phyloP scores from a whole-genome alignment of 495 filamentous ascomycete genomes.

The Penicillium longicatenatum region DNA sequence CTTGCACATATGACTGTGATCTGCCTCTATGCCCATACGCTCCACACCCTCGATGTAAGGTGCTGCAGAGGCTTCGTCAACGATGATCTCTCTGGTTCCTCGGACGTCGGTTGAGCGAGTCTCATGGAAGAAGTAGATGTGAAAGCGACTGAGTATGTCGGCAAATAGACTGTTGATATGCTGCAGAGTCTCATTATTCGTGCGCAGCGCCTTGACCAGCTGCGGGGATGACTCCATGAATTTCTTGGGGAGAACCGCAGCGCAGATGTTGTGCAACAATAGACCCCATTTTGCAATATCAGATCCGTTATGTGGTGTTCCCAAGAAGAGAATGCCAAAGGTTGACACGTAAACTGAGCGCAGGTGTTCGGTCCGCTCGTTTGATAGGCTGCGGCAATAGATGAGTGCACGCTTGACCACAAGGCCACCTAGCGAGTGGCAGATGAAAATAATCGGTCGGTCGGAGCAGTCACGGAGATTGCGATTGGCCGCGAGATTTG shows the following conservation, averaged over 20 bases:
- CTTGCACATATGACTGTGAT: conserved; percentile 88
- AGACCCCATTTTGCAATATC: conserved; percentile 77
- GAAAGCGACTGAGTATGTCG: conserved; percentile 70
- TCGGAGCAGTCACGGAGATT: conserved; percentile 55
- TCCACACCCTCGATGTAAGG: conserved; percentile 74
- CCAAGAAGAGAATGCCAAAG: conserved; percentile 82
- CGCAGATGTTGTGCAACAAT: conserved; percentile 72
- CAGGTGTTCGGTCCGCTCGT: conserved; percentile 68
- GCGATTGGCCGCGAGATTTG: conserved; percentile 58
- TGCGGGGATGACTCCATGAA: conserved; percentile 70
- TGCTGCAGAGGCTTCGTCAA: conserved; percentile 74
- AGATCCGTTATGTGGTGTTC: conserved; percentile 83
- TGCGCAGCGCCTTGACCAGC: conserved; percentile 70
- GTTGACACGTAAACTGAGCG: conserved; percentile 82
- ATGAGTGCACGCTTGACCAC: conserved; percentile 74
- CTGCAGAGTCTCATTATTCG: conserved; percentile 77
- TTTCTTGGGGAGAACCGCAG: conserved; percentile 67
- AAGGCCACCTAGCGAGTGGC: conserved; percentile 80
- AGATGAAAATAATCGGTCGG: conserved; percentile 82
- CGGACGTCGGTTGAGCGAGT: conserved; percentile 66
- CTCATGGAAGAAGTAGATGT: conserved; percentile 74
- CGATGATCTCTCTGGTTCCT: conserved; percentile 62
- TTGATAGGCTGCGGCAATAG: conserved; percentile 63
- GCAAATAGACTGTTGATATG: conserved; percentile 78
- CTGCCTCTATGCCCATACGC: conserved; percentile 76